Conservation (phyloP, 2,329 filamentous ascomycete genomes). For the Nigrospora oryzae region DNA sequence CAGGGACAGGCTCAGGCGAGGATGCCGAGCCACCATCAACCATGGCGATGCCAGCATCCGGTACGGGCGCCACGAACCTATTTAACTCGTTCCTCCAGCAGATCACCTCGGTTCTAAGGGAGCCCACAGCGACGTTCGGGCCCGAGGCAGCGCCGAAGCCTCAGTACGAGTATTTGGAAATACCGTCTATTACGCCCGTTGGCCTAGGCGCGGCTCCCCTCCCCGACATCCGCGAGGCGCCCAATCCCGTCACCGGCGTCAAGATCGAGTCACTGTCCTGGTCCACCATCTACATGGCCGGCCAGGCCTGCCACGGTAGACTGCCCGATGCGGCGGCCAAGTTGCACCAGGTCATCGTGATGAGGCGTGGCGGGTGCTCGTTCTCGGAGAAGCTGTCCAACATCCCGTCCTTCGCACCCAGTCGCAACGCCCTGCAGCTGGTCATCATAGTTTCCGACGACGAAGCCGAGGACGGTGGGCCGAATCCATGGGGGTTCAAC, state of each 20-base stretch:
- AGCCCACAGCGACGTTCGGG: conserved; percentile 27
- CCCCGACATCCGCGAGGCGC: conserved; percentile 54
- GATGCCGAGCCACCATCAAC: conserved; percentile 16
- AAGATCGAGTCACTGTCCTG: conserved; percentile 49
- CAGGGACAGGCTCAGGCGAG: conserved; percentile 15
- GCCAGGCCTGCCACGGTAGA: conserved; percentile 54
- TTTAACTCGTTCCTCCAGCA: conserved; percentile 33
- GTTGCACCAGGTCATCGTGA: conserved; percentile 68
- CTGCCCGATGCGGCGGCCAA: conserved; percentile 42
- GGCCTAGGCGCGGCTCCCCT: conserved; percentile 58
- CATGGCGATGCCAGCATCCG: conserved; percentile 11
- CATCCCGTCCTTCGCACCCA: conserved; percentile 69
- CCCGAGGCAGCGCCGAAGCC: conserved; percentile 21
- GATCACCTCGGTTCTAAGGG: conserved; percentile 40
- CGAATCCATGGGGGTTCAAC: conserved; percentile 15
- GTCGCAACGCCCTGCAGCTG: conserved; percentile 58
- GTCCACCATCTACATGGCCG: conserved; percentile 64
- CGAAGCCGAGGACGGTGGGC: conserved; percentile 26
- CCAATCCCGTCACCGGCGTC: conserved; percentile 26
- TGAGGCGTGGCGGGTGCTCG: conserved; percentile 74
- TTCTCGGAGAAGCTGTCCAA: conserved; percentile 78
- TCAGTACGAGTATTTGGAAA: conserved; percentile 33
- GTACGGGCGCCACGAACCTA: conserved; percentile 13
- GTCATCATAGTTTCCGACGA: conserved; percentile 68
- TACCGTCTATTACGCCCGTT: conserved; percentile 45